Base-by-base conservation (phyloP, 139 green algal species). In the Closterium sp. region DNA sequence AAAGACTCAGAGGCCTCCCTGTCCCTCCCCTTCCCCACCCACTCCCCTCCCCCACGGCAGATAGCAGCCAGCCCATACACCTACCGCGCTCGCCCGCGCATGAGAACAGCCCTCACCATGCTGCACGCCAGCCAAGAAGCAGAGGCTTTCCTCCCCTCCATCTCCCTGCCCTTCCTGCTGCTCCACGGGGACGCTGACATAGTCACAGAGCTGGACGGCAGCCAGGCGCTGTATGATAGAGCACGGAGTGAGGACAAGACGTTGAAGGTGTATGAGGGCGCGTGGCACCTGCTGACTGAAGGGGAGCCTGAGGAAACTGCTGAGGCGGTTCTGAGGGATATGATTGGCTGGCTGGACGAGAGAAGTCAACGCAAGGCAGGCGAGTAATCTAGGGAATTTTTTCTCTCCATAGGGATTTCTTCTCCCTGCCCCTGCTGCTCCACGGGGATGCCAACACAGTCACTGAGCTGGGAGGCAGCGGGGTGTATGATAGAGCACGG, bases 221-320 rank as follows among this genome's bases (percentile, higher is more conserved):
- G 91, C 89, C 27, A 94, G 86, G 91, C 38, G 17, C 42, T 94
- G 6, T 91, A 89, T 70, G 89, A 94, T 0, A n/a, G 7, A 2
- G 31, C 91, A 10, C 10, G n/a, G 28, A 94, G 91, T 31, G 19
- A 92, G 89, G 85, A 94, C 79, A 94, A 94, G 89, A 94, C 27
- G 9, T 30, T 94, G 11, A 89, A 89, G 21, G 19, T 94, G 17
- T 94, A 94, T 42, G 28, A 92, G 70, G 91, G 31, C 28, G 91
- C 28, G 21, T 94, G 91, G 91, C 91, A 94, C 42, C 19, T 22
- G 30, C 89, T 94, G 29, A 89, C 29, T 31, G 62, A 91, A 0
- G 91, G 91, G 10, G 91, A 94, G 42, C 91, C 91, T 10, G 89
- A 93, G 28, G 88, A 92, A 22, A 30, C 91, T 22, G 91, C 30